phyloP scores from a whole-genome alignment of 441 rosid genomes.

The Capsella rubella region DNA sequence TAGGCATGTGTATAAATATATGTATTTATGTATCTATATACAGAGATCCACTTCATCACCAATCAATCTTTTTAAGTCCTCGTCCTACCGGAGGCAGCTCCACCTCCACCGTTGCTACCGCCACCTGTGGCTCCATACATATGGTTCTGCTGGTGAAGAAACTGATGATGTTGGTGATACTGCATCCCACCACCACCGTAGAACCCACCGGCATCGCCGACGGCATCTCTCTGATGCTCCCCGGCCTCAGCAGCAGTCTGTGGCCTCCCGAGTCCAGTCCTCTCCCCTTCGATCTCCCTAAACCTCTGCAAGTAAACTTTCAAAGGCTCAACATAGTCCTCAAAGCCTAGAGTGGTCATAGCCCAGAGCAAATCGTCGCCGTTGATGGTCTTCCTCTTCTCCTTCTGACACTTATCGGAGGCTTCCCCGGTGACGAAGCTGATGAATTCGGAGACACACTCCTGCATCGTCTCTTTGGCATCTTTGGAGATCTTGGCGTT shows the following conservation, averaged over 20 bases:
- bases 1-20: constrained; percentile 31
- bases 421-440: constrained; percentile 70
- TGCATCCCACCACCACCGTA: constrained; percentile 47
- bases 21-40: constrained; percentile 42
- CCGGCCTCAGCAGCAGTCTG: constrained; percentile 43
- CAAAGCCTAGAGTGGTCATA: constrained; percentile 62
- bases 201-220: constrained; percentile 37
- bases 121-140: constrained; percentile 48
- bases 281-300: constrained; percentile 66
- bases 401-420: constrained; percentile 66
- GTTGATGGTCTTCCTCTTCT: constrained; percentile 67
- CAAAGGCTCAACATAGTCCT: constrained; percentile 60
- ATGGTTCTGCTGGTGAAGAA: constrained; percentile 60
- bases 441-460: constrained; percentile 68
- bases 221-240: constrained; percentile 44
- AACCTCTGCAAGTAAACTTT: constrained; percentile 63
- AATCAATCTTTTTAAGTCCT: constrained; percentile 36
- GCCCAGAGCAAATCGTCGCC: constrained; percentile 68
- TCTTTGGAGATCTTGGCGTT: constrained; percentile 68
- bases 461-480: constrained; percentile 65
- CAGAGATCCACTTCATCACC: constrained; percentile 41
- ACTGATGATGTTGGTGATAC: constrained; percentile 48
- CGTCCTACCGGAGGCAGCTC: constrained; percentile 48
- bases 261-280: constrained; percentile 49
- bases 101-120: constrained; percentile 42